phyloP scores from a whole-genome alignment of 2,329 filamentous ascomycete species.

The Aspergillus novofumigatus region DNA sequence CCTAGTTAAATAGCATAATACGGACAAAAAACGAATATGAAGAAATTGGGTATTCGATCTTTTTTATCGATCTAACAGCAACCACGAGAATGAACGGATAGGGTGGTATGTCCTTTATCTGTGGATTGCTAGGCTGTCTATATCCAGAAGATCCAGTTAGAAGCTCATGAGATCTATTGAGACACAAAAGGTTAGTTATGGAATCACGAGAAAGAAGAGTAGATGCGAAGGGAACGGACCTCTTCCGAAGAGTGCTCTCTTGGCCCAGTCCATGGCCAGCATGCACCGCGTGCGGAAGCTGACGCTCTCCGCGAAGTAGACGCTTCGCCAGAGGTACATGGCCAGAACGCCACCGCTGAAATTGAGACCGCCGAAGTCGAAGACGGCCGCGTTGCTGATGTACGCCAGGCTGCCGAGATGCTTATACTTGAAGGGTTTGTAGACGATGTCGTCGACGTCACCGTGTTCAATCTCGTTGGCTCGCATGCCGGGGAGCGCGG shows the following conservation, averaged over 20 bases:
- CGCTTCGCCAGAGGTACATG: slow-evolving; percentile 91
- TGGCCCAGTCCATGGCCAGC: slow-evolving; percentile 98
- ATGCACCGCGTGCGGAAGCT: slow-evolving; percentile 83
- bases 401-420: slow-evolving; percentile 92
- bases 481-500: slow-evolving; percentile 67
- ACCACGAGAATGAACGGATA: not conserved
- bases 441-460: slow-evolving; percentile 85
- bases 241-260: slow-evolving; percentile 89
- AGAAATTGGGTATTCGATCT: not conserved
- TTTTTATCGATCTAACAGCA: not conserved
- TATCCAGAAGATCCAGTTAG: slow-evolving; percentile 21
- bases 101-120: not conserved
- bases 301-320: slow-evolving; percentile 97
- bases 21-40: not conserved
- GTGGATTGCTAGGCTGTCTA: not conserved
- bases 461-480: slow-evolving; percentile 82
- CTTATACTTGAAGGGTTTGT: slow-evolving; percentile 90
- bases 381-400: slow-evolving; percentile 92
- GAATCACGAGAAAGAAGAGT: not conserved
- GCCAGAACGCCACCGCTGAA: slow-evolving; percentile 81
- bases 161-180: slow-evolving; percentile 52
- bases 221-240: slow-evolving; percentile 55
- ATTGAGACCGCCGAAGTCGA: slow-evolving; percentile 78
- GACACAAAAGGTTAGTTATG: slow-evolving; percentile 2
- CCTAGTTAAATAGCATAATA: not conserved